Evolutionary conservation across 139 green algal species (phyloP), one percentile per base, ranked within the genome.

Genomic region (Chlorokybus atmophyticus): DNA sequence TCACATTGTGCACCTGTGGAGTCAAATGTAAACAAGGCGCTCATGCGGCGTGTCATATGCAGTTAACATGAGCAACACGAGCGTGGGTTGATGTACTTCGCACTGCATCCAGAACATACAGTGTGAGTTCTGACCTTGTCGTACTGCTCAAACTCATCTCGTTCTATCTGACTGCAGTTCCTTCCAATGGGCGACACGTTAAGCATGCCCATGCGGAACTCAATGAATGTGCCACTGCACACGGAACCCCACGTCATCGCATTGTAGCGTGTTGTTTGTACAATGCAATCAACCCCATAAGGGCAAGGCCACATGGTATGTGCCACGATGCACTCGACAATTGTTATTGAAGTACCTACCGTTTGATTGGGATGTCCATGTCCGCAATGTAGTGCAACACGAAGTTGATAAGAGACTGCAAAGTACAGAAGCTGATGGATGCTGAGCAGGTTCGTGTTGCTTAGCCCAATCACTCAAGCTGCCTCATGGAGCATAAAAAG

Each of bases 141-240:
- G 59, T 77, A 94, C 50, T 75, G 59, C 60, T 98, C 92, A 64
- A 94, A 99, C 14, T 79, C 90, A 40, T 98, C 88, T 1, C 92
- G 65, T 74, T 99, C 92, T 39, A 87, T 73, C 62, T 96, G 91
- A 71, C 74, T 90, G 81, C 92, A 99, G 69, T 98, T 97, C 28
- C 92, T 71, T 25, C 92, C 91, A 50, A 97, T 93, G 40, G 91
- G 91, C 0, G 78, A 92, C 8, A 98, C 86, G 57, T 98, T 97
- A 19, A 99, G 62, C 92, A 99, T 99, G 51, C 92, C 92, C 35
- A 87, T 94, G 29, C 92, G 77, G 69, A 98, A 99, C 78, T 99
- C 92, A 2, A 99, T 83, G 55, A 99, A 99, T 0, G 92, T 99
- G 59, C 92, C 92, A 26, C 63, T 69, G 59, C 40, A 32, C 21